A percentile compares a stretch with the other conserved stretches of the same genome.
Evolutionary conservation across 2,329 filamentous ascomycete genomes (phyloP).

Genomic region (Talaromyces sp.): DNA sequence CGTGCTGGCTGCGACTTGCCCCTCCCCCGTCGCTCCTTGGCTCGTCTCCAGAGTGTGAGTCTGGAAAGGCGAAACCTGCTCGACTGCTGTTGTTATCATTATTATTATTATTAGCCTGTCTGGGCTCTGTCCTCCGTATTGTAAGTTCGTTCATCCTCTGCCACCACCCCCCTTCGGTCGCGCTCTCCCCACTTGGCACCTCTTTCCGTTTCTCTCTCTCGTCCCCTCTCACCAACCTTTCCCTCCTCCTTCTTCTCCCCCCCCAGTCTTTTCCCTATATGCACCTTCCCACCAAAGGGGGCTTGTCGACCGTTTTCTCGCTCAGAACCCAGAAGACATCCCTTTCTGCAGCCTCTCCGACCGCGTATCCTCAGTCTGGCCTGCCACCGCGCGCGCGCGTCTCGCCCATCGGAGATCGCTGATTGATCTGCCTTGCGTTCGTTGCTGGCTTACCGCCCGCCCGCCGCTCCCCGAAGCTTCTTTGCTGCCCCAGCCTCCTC

Average conservation of each 20-base stretch:
- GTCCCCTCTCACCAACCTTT: neutral
- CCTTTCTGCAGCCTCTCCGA: neutral
- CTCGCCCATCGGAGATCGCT: conserved; percentile 4
- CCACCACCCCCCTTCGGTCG: conserved; percentile 9
- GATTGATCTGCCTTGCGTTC: conserved; percentile 13
- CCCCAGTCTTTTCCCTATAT: conserved; percentile 5
- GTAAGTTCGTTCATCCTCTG: neutral
- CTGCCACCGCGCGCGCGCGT: neutral
- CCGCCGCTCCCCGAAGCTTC: conserved; percentile 1
- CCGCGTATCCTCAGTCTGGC: neutral
- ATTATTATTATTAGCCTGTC: too few relatives aligned
- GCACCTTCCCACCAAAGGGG: conserved; percentile 8
- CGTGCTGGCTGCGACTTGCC: neutral
- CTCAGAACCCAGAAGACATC: neutral
- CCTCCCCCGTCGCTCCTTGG: neutral
- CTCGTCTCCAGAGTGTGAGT: neutral
- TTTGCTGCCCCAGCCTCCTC: conserved; percentile 4
- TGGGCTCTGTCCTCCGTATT: too few relatives aligned
- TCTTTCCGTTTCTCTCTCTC: conserved; percentile 10
- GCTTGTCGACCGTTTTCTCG: conserved; percentile 4
- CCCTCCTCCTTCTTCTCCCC: neutral
- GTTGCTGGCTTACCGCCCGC: conserved; percentile 2
- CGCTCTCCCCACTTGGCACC: conserved; percentile 14
- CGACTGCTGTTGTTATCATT: too few relatives aligned
- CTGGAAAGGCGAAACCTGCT: conserved; percentile 5